Evolutionary conservation across 1,284 basidiomycete genomes (phyloP), one percentile per base, ranked within the genome.

Genomic region (Salmacisia buchloeana): DNA sequence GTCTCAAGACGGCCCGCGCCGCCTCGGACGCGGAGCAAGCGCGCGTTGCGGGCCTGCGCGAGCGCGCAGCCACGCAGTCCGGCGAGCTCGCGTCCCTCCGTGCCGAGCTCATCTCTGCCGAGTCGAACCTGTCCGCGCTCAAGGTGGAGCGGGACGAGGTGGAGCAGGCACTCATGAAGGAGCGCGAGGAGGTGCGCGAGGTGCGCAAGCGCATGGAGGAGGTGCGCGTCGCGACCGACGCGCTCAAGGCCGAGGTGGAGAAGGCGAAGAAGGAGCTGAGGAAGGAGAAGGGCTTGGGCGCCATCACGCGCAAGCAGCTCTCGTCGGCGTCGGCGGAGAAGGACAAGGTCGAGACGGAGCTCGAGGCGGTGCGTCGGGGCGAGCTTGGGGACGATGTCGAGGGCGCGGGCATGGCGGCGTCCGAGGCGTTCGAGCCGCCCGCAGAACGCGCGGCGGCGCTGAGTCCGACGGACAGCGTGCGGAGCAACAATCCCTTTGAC

Each of bases 401-500:
- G 33, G 80, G 81, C 12, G 67, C 78, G 0, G 72, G 69, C 43
- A n/a, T n/a, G n/a, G 81, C 21, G 38, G 25, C 31, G 18, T 35
- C 13, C 9, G 59, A 29, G 6, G 36, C 39, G 33, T n/a, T 18
- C 31, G 38, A 31, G 6, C 57, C 60, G 6, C 46, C 61, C 12
- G 35, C 23, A 34, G 45, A 36, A 2, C 61, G 45, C 15, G 68
- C 69, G 34, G 56, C 69, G 1, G 71, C 67, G 33, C 57, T 67
- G 2, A 75, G 74, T 56, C 84, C 81, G 7, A 82, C 75, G 27
- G 75, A 75, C 38, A 83, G 82, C 10, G 76, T 81, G 46, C 88
- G 89, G 81, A 93, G 90, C 73, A 94, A 88, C 74, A 98, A 98
- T 79, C 94, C 94, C 0, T 98, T 98, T 76, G 94, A 93, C 69